A percentile compares a stretch with the other conserved stretches of the same genome.
phyloP scores from a whole-genome alignment of 495 filamentous ascomycete genomes.

The Chaetomium tenue region DNA sequence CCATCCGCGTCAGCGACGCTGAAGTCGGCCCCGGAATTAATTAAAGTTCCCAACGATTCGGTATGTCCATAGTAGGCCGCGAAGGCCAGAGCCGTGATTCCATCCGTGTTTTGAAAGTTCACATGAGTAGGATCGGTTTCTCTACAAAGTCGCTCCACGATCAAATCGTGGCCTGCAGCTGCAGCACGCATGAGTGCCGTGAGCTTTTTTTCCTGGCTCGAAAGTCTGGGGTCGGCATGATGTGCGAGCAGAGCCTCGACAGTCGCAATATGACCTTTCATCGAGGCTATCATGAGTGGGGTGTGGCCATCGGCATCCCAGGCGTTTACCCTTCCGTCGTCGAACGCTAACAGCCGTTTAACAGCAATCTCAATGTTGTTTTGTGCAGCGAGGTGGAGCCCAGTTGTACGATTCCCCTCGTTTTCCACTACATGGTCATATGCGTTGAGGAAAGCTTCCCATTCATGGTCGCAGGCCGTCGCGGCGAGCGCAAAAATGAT shows the following conservation, averaged over 20 bases:
- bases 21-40: not conserved
- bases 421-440: not conserved
- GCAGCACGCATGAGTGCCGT: not conserved
- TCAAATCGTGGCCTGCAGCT: not conserved
- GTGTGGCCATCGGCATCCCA: not conserved
- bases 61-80: not conserved
- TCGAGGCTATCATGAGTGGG: not conserved
- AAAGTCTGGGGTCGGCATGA: not conserved
- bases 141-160: not conserved
- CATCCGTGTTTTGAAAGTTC: not conserved
- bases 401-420: not conserved
- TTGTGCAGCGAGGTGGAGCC: not conserved
- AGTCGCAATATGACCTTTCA: not conserved
- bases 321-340: not conserved
- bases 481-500: not conserved
- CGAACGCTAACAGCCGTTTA: not conserved
- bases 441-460: not conserved
- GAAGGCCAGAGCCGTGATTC: not conserved
- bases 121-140: not conserved
- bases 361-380: not conserved
- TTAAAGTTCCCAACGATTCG: not conserved
- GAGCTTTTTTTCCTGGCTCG: not conserved
- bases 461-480: not conserved
- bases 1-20: not conserved
- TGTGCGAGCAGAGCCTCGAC: not conserved